These are phyloP conservation scores for Wickerhamomyces xylosicus DNA, from an alignment of 805 yeast species.

Conservation along the genomic window DNA sequence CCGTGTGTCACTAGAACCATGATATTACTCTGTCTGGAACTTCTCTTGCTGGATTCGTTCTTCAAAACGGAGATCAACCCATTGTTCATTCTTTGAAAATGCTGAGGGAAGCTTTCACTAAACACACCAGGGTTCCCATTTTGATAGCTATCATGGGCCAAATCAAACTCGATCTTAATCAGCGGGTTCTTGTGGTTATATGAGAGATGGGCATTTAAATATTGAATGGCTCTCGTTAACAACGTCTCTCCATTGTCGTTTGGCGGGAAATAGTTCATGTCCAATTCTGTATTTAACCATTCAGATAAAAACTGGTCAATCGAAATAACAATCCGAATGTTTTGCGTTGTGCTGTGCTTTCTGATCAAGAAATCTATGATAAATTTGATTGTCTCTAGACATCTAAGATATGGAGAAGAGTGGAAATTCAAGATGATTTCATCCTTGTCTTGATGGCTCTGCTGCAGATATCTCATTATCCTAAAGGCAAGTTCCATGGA, in stretches of 20 bases:
- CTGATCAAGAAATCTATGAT: conserved; percentile 14
- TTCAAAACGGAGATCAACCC: conserved; percentile 25
- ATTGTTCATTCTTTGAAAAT: conserved; percentile 24
- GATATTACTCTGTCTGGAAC: conserved; percentile 12
- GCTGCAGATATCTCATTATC: conserved; percentile 12
- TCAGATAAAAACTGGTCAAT: conserved; percentile 32
- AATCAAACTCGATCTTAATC: conserved; percentile 18
- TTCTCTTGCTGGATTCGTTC: conserved; percentile 13
- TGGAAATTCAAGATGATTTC: conserved; percentile 18
- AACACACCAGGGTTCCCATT: conserved; percentile 34
- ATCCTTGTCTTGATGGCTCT: conserved; percentile 8
- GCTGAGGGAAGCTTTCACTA: conserved; percentile 28
- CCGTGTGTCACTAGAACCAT: conserved; percentile 32
- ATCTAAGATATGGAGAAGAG: conserved; percentile 33
- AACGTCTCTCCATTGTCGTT: conserved; percentile 34
- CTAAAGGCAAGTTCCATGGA: conserved; percentile 16
- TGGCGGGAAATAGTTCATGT: conserved; percentile 30
- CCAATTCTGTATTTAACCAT: conserved; percentile 32
- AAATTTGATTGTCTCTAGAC: conserved; percentile 28
- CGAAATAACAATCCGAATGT: conserved; percentile 18
- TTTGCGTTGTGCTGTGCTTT: conserved; percentile 7
- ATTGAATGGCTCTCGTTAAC: conserved; percentile 27
- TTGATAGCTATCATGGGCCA: conserved; percentile 22
- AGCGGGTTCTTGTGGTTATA: conserved; percentile 1
- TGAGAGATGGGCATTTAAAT: conserved; percentile 21